Evolutionary conservation across 2,329 filamentous ascomycete species (phyloP).

Genomic region (Fusarium temperatum): DNA sequence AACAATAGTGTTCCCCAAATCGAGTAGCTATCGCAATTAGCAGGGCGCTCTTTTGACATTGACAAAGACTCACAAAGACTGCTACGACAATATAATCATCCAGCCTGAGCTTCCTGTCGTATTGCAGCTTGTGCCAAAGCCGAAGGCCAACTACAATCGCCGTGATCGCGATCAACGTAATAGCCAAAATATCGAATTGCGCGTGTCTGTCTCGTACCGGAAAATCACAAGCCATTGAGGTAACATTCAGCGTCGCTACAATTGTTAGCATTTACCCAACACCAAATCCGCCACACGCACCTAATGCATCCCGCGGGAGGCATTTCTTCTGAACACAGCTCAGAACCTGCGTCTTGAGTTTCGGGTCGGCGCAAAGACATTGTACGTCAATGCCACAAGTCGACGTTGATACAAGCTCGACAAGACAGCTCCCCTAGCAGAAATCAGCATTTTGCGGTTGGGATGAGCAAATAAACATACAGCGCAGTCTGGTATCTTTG

Average conservation of each 20-base stretch:
- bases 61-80: not conserved
- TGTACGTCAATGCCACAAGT: conserved; percentile 1
- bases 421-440: not conserved
- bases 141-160: not conserved
- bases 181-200: not conserved
- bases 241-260: not conserved
- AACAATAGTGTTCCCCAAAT: not conserved
- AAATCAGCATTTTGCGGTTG: fast-evolving
- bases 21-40: not conserved
- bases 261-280: not conserved
- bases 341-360: not conserved
- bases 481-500: conserved; percentile 5
- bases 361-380: conserved; percentile 3
- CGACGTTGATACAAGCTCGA: not conserved
- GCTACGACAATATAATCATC: not conserved
- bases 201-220: not conserved
- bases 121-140: not conserved
- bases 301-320: not conserved
- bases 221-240: not conserved
- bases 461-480: not conserved
- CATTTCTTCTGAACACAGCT: not conserved
- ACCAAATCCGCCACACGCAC: not conserved
- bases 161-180: not conserved
- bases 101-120: not conserved
- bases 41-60: fast-evolving